Percentiles rank a stretch among this genome's conserved stretches.
These are phyloP conservation scores for Scopulariopsis brevicaulis DNA, from an alignment of 2,329 filamentous ascomycete species.

Conservation along the genomic window DNA sequence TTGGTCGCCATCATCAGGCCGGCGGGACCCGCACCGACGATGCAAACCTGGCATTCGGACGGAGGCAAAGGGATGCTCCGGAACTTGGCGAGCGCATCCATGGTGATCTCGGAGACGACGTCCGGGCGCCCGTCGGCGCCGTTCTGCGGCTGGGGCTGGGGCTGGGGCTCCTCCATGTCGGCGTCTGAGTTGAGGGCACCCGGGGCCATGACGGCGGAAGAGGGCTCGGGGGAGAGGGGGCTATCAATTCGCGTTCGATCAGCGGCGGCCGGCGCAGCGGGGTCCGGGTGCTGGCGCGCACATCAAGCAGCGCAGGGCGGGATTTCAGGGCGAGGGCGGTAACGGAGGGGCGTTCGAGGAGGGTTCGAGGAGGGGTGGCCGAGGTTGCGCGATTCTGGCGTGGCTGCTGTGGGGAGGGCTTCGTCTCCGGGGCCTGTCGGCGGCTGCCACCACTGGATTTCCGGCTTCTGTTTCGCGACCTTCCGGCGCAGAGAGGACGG, in stretches of 20 bases:
- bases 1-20: constrained; percentile 43
- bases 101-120: constrained; percentile 19
- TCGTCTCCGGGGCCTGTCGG: neutral
- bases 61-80: constrained; percentile 35
- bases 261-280: constrained; percentile 4
- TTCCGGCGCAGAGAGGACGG: neutral
- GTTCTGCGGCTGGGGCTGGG: constrained; percentile 13
- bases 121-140: constrained; percentile 14
- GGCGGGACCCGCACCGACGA: constrained; percentile 44
- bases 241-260: neutral
- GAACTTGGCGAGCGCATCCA: constrained; percentile 35
- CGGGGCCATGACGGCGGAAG: constrained; percentile 19
- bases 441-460: neutral
- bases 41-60: constrained; percentile 32
- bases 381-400: neutral
- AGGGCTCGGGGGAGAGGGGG: neutral
- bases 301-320: neutral
- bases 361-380: neutral
- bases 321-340: neutral
- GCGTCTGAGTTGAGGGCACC: constrained; percentile 21
- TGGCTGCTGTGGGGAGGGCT: neutral
- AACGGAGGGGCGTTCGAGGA: neutral
- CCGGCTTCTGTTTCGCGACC: neutral
- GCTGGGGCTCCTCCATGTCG: constrained; percentile 17
- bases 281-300: neutral